Evolutionary conservation across 305 asterid genomes (phyloP).

Genomic region (Fraxinus angustifolia): DNA sequence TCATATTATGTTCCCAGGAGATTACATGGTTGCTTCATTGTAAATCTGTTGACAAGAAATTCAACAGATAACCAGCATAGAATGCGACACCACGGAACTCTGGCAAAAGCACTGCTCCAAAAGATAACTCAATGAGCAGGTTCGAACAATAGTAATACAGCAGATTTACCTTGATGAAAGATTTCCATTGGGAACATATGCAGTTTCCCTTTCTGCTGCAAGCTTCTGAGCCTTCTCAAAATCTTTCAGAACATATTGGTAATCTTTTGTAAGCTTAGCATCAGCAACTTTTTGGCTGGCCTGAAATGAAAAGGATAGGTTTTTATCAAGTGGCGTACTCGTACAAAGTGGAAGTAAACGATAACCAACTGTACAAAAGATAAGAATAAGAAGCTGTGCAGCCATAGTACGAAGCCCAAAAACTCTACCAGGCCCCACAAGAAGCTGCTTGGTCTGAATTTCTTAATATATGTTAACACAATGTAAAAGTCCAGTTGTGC

Average conservation of each 20-base stretch:
- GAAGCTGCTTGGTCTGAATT: background rate
- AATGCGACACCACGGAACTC: background rate
- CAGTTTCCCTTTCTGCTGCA: constrained; percentile 55
- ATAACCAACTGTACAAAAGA: background rate
- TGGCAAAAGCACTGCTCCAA: background rate
- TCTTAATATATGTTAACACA: background rate
- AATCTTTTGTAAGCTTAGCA: constrained; percentile 69
- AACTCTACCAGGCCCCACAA: background rate
- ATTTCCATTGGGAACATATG: constrained; percentile 29
- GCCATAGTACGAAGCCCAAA: background rate
- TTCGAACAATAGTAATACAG: background rate
- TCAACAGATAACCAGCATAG: background rate
- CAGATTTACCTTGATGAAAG: constrained; percentile 41
- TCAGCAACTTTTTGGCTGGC: constrained; percentile 56
- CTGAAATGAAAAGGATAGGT: constrained; percentile 28
- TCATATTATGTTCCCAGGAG: background rate
- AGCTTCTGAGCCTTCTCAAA: constrained; percentile 63
- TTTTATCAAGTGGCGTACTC: background rate
- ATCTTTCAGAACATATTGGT: constrained; percentile 55
- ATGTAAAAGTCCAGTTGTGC: background rate
- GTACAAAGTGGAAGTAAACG: background rate
- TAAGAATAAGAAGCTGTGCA: background rate
- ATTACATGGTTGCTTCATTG: background rate
- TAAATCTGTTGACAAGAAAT: background rate
- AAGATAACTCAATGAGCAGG: background rate